A percentile compares a stretch with the other conserved stretches of the same genome.
Conservation (phyloP, 495 filamentous ascomycete species). For the Hypoxylon fuscum region DNA sequence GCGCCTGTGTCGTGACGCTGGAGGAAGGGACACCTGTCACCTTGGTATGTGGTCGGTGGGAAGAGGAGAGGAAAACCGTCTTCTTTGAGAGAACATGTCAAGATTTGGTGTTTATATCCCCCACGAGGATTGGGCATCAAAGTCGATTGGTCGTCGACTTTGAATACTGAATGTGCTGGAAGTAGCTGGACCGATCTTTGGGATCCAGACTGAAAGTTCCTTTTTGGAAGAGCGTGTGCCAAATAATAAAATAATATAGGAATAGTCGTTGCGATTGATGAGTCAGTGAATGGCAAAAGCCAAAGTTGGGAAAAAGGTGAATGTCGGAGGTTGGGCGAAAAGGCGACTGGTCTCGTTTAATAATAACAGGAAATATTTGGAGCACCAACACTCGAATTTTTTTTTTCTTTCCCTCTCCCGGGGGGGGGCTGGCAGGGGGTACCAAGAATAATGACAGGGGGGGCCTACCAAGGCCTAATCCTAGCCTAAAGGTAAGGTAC, state of each 20-base stretch:
- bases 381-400: constrained; percentile 27
- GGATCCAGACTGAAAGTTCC: constrained; percentile 40
- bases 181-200: constrained; percentile 38
- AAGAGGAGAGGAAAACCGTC: constrained; percentile 59
- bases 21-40: constrained; percentile 61
- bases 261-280: constrained; percentile 36
- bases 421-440: constrained; percentile 24
- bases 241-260: constrained; percentile 36
- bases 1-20: constrained; percentile 60
- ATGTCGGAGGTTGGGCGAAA: constrained; percentile 36
- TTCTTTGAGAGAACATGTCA: constrained; percentile 63
- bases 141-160: constrained; percentile 43
- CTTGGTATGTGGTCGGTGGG: constrained; percentile 65
- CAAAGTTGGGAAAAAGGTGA: constrained; percentile 42
- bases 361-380: constrained; percentile 40
- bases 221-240: constrained; percentile 25
- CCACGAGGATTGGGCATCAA: constrained; percentile 43
- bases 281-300: constrained; percentile 45
- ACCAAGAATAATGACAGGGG: constrained; percentile 16
- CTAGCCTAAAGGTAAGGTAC: constrained; percentile 40
- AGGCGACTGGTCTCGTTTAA: constrained; percentile 40
- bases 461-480: constrained; percentile 31
- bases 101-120: constrained; percentile 50
- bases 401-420: constrained; percentile 30
- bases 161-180: constrained; percentile 41